These are phyloP conservation scores for Candida orba DNA, from an alignment of 805 yeast genomes.

Conservation along the genomic window DNA sequence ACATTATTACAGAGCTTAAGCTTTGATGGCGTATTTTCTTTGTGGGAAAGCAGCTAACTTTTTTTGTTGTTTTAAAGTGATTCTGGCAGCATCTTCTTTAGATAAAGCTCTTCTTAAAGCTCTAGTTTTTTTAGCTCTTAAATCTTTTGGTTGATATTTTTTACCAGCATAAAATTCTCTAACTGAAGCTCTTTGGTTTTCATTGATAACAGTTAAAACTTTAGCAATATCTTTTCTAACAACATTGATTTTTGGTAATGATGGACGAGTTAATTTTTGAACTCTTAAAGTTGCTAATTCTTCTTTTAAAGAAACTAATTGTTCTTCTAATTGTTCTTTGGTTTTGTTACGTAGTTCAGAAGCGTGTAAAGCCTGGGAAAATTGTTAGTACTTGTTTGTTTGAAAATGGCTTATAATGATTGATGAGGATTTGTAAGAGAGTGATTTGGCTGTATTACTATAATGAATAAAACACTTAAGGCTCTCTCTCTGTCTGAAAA, in stretches of 20 bases:
- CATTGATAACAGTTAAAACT: conserved; percentile 94
- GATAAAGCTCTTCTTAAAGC: conserved; percentile 97
- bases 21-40: conserved; percentile 98
- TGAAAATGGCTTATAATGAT: not conserved
- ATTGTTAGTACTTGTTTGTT: conserved; percentile 16
- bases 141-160: conserved; percentile 96
- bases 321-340: conserved; percentile 91
- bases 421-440: not conserved
- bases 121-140: conserved; percentile 99
- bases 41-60: conserved; percentile 93
- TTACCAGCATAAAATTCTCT: conserved; percentile 92
- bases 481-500: no score
- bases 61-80: conserved; percentile 89
- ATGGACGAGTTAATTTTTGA: conserved; percentile 87
- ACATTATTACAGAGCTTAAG: conserved; percentile 42
- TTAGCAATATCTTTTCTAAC: conserved; percentile 98
- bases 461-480: no score
- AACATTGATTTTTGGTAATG: conserved; percentile 92
- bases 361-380: conserved; percentile 76
- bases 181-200: conserved; percentile 91
- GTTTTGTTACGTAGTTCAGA: conserved; percentile 96
- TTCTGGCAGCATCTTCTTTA: conserved; percentile 71
- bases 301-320: conserved; percentile 93
- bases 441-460: no score
- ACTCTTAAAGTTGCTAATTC: conserved; percentile 94